These are phyloP conservation scores for Aureobasidium sp. DNA, from an alignment of 2,329 filamentous ascomycete genomes.

Conservation along the genomic window DNA sequence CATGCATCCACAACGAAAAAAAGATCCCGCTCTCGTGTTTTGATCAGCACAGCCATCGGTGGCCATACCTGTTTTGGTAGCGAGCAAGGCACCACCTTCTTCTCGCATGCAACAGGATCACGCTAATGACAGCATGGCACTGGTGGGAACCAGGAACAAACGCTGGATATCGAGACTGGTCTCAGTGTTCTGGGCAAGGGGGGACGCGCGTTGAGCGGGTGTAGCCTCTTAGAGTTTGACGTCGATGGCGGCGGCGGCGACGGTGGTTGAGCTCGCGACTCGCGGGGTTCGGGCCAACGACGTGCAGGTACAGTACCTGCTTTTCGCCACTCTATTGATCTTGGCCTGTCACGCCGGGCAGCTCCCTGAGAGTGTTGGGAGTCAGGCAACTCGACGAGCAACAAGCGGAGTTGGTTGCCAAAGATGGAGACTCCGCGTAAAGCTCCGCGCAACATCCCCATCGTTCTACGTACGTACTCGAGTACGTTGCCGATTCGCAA, in stretches of 20 bases:
- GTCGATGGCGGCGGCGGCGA: background rate
- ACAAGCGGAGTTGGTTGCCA: background rate
- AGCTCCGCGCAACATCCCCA: background rate
- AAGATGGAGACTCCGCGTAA: background rate
- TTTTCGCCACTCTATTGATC: background rate
- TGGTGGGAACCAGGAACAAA: background rate
- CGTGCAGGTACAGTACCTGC: conserved; percentile 2
- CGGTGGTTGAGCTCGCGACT: background rate
- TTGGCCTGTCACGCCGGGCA: background rate
- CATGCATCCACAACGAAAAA: conserved; percentile 6
- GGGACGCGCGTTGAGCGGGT: background rate
- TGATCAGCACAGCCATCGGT: background rate
- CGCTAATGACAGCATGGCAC: conserved; percentile 6
- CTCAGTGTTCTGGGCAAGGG: conserved; percentile 7
- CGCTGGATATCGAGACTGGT: background rate
- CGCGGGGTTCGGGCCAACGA: background rate
- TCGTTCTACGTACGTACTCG: background rate
- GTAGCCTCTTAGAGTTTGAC: background rate
- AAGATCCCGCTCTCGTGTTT: conserved; percentile 1
- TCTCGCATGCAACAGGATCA: background rate
- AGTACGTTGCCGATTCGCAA: background rate
- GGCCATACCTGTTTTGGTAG: background rate
- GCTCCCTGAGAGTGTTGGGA: background rate
- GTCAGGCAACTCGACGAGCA: background rate
- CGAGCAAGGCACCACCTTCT: background rate